Conservation (phyloP, 2,329 filamentous ascomycete species). For the Cylindrodendrum hubeiense region DNA sequence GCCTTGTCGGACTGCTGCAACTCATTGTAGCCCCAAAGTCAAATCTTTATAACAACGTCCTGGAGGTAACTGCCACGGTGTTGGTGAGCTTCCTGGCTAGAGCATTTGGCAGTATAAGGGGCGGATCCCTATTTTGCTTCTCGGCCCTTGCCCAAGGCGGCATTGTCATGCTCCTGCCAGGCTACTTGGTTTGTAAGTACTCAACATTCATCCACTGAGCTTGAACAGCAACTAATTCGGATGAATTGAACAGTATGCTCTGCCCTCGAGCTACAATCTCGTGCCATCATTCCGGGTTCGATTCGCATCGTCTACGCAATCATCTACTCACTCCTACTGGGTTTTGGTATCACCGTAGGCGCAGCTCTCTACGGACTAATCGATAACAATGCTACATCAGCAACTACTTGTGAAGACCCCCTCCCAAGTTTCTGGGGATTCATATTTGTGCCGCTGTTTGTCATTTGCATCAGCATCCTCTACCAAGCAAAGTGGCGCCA, state of each 20-base stretch:
- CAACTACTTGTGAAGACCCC: conserved; percentile 56
- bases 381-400: conserved; percentile 63
- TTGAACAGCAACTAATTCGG: not conserved
- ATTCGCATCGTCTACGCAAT: conserved; percentile 82
- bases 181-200: conserved; percentile 68
- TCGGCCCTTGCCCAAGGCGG: conserved; percentile 74
- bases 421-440: conserved; percentile 66
- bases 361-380: conserved; percentile 73
- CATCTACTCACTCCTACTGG: conserved; percentile 79
- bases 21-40: conserved; percentile 77
- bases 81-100: conserved; percentile 73
- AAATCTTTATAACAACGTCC: conserved; percentile 75
- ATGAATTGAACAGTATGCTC: conserved; percentile 50
- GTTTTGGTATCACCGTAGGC: conserved; percentile 79
- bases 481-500: conserved; percentile 88
- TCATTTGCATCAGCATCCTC: conserved; percentile 78
- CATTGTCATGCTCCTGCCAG: conserved; percentile 75
- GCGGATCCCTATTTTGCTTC: conserved; percentile 70
- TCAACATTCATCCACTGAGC: too few relatives aligned
- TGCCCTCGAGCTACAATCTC: conserved; percentile 75
- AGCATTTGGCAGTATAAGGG: conserved; percentile 70
- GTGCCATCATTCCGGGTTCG: conserved; percentile 76
- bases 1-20: conserved; percentile 77
- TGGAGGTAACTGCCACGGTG: conserved; percentile 72
- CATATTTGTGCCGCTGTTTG: conserved; percentile 80